Evolutionary conservation across 331 rosid genomes (phyloP), one percentile per base, ranked within the genome.

Genomic region (Quercus phellos): DNA sequence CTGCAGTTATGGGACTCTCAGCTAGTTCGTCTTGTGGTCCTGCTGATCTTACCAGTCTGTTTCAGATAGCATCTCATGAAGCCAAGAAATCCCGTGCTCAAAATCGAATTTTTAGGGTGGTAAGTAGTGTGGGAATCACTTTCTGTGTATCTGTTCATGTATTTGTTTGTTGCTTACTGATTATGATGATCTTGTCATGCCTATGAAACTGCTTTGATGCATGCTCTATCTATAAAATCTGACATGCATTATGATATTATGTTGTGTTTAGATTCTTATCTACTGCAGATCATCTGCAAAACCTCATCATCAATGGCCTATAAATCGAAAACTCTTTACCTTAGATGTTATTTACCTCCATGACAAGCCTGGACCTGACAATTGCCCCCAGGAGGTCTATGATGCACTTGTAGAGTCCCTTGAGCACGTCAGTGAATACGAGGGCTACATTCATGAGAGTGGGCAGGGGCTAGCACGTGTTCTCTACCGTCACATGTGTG

Each of bases 341-440:
- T 78, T 95, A 73, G 99, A 95, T 89, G 98, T 95, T 53, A 77
- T 92, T 74, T 95, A 95, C 87, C 97, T 95, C 77, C 99, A 92
- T 34, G 99, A 91, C 85, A 94, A 94, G 84, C 99, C 99, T 32
- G 91, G 93, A 68, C 98, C 96, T 1, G 97, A 94, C 50, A 95
- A 95, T 86, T 92, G 98, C 80, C 99, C 98, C 54, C 98, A 92
- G 90, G 89, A 83, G 78, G 91, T 94, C 16, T 92, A 92, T 30
- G 99, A 94, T 78, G 84, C 87, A 11, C 91, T 94, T 56, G 97
- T 92, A 38, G 98, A 92, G 68, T 88, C 98, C 76, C 88, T 94
- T 60, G 99, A 92, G 66, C 97, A 82, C 74, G 98, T 94, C 43
- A 91, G 92, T 73, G 98, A 94, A 79, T 87, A 88, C 14, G 98